phyloP scores from a whole-genome alignment of 495 filamentous ascomycete species.

The Thermochaetoides thermophila region DNA sequence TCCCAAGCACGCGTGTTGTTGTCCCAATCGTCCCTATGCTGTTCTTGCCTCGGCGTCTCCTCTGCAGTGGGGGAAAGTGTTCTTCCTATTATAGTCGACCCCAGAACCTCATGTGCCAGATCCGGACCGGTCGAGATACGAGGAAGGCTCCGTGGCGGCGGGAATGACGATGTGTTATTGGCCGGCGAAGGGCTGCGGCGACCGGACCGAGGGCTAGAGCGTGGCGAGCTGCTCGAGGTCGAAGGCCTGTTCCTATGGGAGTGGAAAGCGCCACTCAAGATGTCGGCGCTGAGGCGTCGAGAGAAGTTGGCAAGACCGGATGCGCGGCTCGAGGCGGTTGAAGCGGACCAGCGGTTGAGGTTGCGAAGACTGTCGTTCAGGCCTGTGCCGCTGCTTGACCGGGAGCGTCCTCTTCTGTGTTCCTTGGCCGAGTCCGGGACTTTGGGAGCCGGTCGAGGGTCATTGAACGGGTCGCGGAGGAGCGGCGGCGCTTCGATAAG shows the following conservation, averaged over 20 bases:
- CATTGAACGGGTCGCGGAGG: slow-evolving; percentile 20
- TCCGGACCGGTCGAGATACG: slow-evolving; percentile 27
- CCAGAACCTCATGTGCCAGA: slow-evolving; percentile 19
- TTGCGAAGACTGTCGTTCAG: slow-evolving; percentile 53
- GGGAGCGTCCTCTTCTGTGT: slow-evolving; percentile 24
- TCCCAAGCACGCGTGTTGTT: slow-evolving; percentile 7
- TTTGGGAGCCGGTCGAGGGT: slow-evolving; percentile 12
- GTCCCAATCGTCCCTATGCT: too few species aligned
- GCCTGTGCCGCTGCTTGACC: slow-evolving; percentile 27
- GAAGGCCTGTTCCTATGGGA: slow-evolving; percentile 17
- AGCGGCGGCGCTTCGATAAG: slow-evolving; percentile 4
- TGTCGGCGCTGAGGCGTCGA: slow-evolving; percentile 36
- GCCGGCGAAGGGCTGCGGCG: too few species aligned
- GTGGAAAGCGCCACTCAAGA: slow-evolving; percentile 12
- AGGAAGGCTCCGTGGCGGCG: slow-evolving; percentile 20
- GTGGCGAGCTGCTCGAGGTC: slow-evolving; percentile 14
- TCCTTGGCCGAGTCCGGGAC: slow-evolving; percentile 13
- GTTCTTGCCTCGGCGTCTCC: too few species aligned
- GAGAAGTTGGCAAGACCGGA: slow-evolving; percentile 43
- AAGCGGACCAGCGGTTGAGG: slow-evolving; percentile 73
- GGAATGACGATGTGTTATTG: too few species aligned
- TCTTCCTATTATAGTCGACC: slow-evolving; percentile 11
- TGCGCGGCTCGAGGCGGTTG: slow-evolving; percentile 52
- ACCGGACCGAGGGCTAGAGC: too few species aligned
- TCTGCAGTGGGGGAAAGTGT: slow-evolving; percentile 4